Base-by-base conservation (phyloP, 495 filamentous ascomycete genomes). In the Xylaria intraflava region DNA sequence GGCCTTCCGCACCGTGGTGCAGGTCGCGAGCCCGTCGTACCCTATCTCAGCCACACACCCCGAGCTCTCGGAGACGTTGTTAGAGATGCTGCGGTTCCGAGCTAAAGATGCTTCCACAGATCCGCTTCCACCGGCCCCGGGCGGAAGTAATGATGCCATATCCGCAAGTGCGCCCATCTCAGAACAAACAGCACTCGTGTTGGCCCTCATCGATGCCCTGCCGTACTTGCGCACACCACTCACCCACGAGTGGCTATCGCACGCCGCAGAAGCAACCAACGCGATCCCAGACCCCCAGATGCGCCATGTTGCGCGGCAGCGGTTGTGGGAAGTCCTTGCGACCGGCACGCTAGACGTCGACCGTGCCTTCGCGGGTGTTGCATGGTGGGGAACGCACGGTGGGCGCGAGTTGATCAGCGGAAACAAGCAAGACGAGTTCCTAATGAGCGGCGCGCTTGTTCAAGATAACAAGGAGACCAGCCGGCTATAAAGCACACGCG, bases 331-430 rank as follows among this genome's bases (percentile, higher is more conserved):
- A 45, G 78, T 89, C 1, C 55, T 97, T 38, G 84, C 83, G 22
- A 81, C 78, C 55, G 90, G 92, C 7, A 91, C 96, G 70, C 92
- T 96, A 85, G 91, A 96, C 71, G 82, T 95, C 43, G 88, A 95
- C 60, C 76, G 89, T 23, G 83, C 88, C 9, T 83, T 86, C 44
- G 74, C 88, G 41, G 92, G 84, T 52, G 85, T 94, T 24, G 81
- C 82, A 11, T 98, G 93, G 93, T 98, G 93, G 93, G 72, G 73
- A 7, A 74, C 67, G 4, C 62, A 64, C 39, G 74, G 74, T 0
- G 74, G 74, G 1, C 55, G 68, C 27, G 64, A 73, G 51, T 64
- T 69, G 29, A 65, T 76, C 4, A 50, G 16, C 7, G 47, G 38
- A 12, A 16, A 40, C 12, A 16, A 24, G 12, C 49, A 24, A 9